These are phyloP conservation scores for Taphrina wiesneri DNA, from an alignment of 1,139 yeast genomes.

Conservation along the genomic window DNA sequence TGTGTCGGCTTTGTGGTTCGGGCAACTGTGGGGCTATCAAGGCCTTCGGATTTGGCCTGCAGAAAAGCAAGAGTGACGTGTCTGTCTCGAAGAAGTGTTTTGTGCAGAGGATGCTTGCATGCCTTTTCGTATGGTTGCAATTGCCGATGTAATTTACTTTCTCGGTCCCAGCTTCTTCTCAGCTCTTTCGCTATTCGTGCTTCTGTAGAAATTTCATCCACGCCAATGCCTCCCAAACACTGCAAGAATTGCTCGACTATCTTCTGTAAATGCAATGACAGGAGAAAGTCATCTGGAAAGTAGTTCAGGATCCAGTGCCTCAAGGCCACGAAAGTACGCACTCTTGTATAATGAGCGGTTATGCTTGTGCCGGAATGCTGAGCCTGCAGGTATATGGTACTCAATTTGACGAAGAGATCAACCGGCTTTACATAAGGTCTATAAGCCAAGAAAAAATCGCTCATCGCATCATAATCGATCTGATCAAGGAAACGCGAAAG, in stretches of 20 bases:
- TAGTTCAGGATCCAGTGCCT: slow-evolving; percentile 80
- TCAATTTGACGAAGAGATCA: slow-evolving; percentile 61
- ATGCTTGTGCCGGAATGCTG: slow-evolving; percentile 38
- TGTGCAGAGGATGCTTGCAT: not conserved
- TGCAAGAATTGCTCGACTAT: slow-evolving; percentile 41
- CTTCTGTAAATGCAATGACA: slow-evolving; percentile 38
- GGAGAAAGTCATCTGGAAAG: slow-evolving; percentile 49
- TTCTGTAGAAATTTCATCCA: slow-evolving; percentile 42
- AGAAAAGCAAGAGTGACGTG: not conserved
- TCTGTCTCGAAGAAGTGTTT: not conserved
- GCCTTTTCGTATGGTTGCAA: not conserved
- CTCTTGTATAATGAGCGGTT: slow-evolving; percentile 66
- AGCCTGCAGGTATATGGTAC: slow-evolving; percentile 47
- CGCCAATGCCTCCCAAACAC: slow-evolving; percentile 43
- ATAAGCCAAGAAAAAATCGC: slow-evolving; percentile 84
- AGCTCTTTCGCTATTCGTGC: slow-evolving; percentile 46
- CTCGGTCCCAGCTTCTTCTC: slow-evolving; percentile 47
- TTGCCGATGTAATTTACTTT: slow-evolving; percentile 43
- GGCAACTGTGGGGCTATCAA: too few relatives aligned
- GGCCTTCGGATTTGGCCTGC: too few relatives aligned
- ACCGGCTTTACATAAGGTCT: slow-evolving; percentile 64
- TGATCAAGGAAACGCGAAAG: slow-evolving; percentile 51
- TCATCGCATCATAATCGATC: slow-evolving; percentile 66
- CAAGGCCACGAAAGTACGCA: slow-evolving; percentile 80
- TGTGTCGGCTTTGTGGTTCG: too few relatives aligned